Evolutionary conservation across 208 protist genomes (phyloP).

Genomic region (Trypanosoma avium): DNA sequence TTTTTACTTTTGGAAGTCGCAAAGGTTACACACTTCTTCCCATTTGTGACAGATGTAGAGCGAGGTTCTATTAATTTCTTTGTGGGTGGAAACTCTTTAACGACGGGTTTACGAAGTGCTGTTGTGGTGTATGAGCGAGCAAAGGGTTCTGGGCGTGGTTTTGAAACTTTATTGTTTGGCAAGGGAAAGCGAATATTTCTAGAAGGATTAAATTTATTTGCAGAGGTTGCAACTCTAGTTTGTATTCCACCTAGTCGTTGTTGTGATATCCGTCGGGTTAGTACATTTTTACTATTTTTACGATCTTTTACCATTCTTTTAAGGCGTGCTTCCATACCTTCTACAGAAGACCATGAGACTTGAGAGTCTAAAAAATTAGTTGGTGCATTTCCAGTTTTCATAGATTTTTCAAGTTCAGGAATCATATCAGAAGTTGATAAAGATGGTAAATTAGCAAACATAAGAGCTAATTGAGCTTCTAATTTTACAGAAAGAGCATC

Average conservation of each 20-base stretch:
- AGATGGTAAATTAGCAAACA: slow-evolving; percentile 64
- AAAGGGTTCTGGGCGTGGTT: slow-evolving; percentile 3
- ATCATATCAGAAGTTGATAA: slow-evolving; percentile 58
- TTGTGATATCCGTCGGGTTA: background rate
- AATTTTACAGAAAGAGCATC: slow-evolving; percentile 19
- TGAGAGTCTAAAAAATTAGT: slow-evolving; percentile 11
- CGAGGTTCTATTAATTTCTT: background rate
- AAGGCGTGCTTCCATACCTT: slow-evolving; percentile 19
- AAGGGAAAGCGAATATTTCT: background rate
- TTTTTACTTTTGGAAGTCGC: background rate
- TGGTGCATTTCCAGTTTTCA: slow-evolving; percentile 25
- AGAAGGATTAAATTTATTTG: background rate
- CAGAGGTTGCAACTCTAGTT: background rate
- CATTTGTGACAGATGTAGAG: background rate
- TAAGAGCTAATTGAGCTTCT: slow-evolving; percentile 42
- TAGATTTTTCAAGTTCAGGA: slow-evolving; percentile 45
- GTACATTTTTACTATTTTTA: background rate
- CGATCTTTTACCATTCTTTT: slow-evolving; percentile 2
- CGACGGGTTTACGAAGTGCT: background rate
- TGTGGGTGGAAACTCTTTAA: background rate
- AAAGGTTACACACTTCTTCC: slow-evolving; percentile 3
- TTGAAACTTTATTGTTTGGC: no score
- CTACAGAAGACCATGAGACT: background rate
- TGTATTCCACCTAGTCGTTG: background rate
- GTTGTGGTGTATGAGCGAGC: slow-evolving; percentile 4